Percentiles rank a stretch among this genome's conserved stretches.
These are phyloP conservation scores for Chaetomiaceae sp. DNA, from an alignment of 2,329 filamentous ascomycete species.

Conservation along the genomic window DNA sequence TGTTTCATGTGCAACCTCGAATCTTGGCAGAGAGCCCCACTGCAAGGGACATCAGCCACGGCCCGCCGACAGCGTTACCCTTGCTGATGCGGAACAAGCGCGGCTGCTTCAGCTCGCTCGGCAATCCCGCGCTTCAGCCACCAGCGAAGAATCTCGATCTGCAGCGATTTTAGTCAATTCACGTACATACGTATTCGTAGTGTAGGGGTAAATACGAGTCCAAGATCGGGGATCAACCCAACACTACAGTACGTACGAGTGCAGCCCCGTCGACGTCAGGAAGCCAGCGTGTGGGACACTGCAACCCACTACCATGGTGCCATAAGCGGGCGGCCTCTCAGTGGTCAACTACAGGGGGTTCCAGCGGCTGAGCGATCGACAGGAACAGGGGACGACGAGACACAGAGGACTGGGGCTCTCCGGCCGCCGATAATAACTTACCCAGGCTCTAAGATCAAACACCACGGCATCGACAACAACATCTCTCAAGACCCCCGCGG, in stretches of 20 bases:
- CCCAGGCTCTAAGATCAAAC: neutral
- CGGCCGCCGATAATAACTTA: neutral
- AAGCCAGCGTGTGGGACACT: neutral
- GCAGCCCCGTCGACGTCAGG: no score
- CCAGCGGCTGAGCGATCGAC: neutral
- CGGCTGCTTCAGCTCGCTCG: no score
- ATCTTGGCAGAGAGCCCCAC: neutral
- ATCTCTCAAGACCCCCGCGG: conserved; percentile 21
- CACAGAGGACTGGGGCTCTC: neutral
- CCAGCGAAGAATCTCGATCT: no score
- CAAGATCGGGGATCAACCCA: no score
- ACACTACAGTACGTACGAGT: no score
- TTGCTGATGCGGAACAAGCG: neutral
- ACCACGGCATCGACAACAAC: conserved; percentile 1
- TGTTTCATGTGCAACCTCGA: neutral
- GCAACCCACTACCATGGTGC: conserved; percentile 4
- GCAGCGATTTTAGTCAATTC: no score
- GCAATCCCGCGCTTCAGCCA: no score
- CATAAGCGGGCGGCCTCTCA: conserved; percentile 8
- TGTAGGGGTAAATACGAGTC: no score
- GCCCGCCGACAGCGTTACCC: neutral
- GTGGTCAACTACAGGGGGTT: conserved; percentile 7
- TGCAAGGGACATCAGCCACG: neutral
- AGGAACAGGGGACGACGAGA: conserved; percentile 1
- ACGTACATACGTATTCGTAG: no score